phyloP scores from a whole-genome alignment of 2,329 filamentous ascomycete species.

The Tolypocladium cylindrosporum region DNA sequence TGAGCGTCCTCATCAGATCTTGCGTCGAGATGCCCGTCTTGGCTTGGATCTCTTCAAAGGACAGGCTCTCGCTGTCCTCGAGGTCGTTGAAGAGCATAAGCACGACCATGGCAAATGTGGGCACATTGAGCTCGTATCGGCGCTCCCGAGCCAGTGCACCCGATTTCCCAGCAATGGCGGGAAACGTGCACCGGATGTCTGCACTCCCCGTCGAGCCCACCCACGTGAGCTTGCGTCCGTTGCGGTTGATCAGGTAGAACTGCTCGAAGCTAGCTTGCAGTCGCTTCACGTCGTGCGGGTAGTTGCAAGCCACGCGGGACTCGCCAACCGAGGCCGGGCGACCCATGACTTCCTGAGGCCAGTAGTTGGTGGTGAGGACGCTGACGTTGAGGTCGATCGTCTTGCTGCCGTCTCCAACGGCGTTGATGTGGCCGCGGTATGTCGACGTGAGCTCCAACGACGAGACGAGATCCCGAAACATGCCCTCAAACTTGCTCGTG shows the following conservation, averaged over 20 bases:
- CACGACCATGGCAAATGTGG: conserved; percentile 87
- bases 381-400: conserved; percentile 71
- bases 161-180: conserved; percentile 60
- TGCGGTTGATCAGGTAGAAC: conserved; percentile 81
- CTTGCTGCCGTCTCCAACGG: conserved; percentile 34
- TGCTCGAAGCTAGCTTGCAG: conserved; percentile 79
- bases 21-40: conserved; percentile 66
- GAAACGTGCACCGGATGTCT: conserved; percentile 74
- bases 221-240: conserved; percentile 84
- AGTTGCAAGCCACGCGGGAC: conserved; percentile 47
- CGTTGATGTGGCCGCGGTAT: conserved; percentile 60
- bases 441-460: conserved; percentile 72
- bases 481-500: conserved; percentile 84
- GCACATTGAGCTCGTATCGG: conserved; percentile 82
- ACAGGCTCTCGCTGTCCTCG: conserved; percentile 35
- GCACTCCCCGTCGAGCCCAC: conserved; percentile 61
- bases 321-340: conserved; percentile 40
- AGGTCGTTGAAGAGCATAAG: conserved; percentile 83
- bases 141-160: conserved; percentile 51
- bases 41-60: conserved; percentile 71
- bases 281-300: conserved; percentile 61
- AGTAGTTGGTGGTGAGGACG: conserved; percentile 86
- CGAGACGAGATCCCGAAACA: conserved; percentile 93
- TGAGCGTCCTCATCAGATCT: conserved; percentile 69
- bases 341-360: conserved; percentile 85